phyloP scores from a whole-genome alignment of 306 rosid species.

The Vigna radiata region DNA sequence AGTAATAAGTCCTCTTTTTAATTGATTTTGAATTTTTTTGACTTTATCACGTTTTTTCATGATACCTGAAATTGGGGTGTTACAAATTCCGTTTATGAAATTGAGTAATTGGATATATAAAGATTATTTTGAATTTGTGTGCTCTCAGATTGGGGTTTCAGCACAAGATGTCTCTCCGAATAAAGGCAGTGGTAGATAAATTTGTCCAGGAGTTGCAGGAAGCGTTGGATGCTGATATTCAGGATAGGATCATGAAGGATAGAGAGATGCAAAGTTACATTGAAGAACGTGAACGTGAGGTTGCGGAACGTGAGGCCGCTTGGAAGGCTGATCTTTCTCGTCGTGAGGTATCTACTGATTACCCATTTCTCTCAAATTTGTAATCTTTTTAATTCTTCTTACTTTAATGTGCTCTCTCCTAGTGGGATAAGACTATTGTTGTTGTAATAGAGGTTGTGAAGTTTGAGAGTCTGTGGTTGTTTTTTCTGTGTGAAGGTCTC shows the following conservation, averaged over 20 bases:
- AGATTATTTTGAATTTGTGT: conserved; percentile 30
- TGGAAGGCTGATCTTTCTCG: conserved; percentile 99
- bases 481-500: too few relatives aligned
- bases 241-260: conserved; percentile 95
- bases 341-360: conserved; percentile 68
- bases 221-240: conserved; percentile 95
- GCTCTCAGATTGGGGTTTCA: conserved; percentile 39
- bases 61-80: too few relatives aligned
- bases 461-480: too few relatives aligned
- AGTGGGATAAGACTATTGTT: background rate
- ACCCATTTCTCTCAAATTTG: conserved; percentile 30
- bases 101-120: background rate
- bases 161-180: conserved; percentile 75
- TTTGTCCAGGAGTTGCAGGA: conserved; percentile 94
- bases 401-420: background rate
- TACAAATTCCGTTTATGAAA: background rate
- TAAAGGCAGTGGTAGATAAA: conserved; percentile 92
- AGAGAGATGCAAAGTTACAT: conserved; percentile 99
- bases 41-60: too few relatives aligned
- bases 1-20: too few relatives aligned
- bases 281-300: conserved; percentile 97
- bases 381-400: background rate
- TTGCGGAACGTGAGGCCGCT: conserved; percentile 99
- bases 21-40: too few relatives aligned
- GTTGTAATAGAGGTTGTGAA: background rate